Conservation (phyloP, 331 rosid genomes). For the Quercus phellos region DNA sequence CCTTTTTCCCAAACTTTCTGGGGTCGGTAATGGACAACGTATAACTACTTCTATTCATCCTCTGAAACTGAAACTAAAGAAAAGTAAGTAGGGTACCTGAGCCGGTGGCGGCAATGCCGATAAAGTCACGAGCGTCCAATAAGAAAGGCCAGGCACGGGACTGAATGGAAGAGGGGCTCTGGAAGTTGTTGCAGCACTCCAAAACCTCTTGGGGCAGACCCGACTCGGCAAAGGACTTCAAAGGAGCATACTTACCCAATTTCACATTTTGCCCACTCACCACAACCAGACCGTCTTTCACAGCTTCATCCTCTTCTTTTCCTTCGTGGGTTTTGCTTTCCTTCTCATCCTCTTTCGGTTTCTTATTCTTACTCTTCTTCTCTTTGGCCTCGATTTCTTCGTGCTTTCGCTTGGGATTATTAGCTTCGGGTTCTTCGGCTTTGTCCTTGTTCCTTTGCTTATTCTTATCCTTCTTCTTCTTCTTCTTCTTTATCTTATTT, state of each 20-base stretch:
- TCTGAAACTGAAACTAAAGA: too few species aligned
- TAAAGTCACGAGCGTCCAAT: constrained; percentile 84
- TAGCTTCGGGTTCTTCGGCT: not conserved
- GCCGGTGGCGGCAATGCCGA: constrained; percentile 91
- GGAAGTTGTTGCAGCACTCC: constrained; percentile 74
- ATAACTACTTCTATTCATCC: too few species aligned
- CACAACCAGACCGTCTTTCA: constrained; percentile 35
- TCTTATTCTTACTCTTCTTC: not conserved
- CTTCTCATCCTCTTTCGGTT: constrained; percentile 9
- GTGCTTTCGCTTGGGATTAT: constrained; percentile 51
- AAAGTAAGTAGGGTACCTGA: constrained; percentile 49
- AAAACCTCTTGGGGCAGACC: constrained; percentile 65
- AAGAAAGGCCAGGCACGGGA: constrained; percentile 94
- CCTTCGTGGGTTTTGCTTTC: constrained; percentile 6
- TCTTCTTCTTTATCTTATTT: constrained; percentile 31
- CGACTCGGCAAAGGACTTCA: constrained; percentile 47
- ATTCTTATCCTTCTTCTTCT: constrained; percentile 44
- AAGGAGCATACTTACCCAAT: constrained; percentile 46
- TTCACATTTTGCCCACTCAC: constrained; percentile 60
- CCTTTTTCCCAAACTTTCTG: too few species aligned
- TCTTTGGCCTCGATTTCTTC: constrained; percentile 22
- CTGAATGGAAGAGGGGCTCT: constrained; percentile 80
- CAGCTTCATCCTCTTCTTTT: constrained; percentile 29
- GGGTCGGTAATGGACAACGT: too few species aligned
- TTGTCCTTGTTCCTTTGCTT: constrained; percentile 33